Conservation (phyloP, 78 protist genomes). For the Tieghemostelium lacteum region DNA sequence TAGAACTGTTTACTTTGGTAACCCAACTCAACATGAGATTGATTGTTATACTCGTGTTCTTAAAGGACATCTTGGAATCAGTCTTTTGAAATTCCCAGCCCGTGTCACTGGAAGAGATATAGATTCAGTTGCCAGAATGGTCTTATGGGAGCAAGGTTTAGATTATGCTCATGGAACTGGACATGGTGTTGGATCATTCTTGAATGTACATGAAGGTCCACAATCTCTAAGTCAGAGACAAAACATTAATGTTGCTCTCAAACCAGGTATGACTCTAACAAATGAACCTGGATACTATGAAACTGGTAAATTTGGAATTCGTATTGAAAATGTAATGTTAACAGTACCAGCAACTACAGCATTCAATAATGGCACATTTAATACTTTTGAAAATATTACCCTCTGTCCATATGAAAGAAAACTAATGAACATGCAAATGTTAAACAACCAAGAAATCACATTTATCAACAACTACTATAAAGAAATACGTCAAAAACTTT, state of each 20-base stretch:
- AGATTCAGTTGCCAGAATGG: conserved; percentile 84
- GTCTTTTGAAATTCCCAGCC: conserved; percentile 85
- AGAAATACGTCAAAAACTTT: conserved; percentile 22
- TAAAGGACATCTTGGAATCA: conserved; percentile 91
- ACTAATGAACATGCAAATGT: conserved; percentile 77
- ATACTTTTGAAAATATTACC: conserved; percentile 86
- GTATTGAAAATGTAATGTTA: conserved; percentile 91
- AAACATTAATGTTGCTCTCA: conserved; percentile 34
- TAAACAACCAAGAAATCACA: conserved; percentile 57
- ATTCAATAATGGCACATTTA: conserved; percentile 69
- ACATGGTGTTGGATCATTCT: conserved; percentile 97
- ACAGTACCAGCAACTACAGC: conserved; percentile 8
- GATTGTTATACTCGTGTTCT: conserved; percentile 92
- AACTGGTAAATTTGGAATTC: conserved; percentile 93
- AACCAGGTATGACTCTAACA: conserved; percentile 82
- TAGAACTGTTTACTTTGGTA: conserved; percentile 92
- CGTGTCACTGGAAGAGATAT: conserved; percentile 48
- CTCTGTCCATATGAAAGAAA: conserved; percentile 77
- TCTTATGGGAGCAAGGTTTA: conserved; percentile 90
- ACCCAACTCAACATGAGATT: conserved; percentile 83
- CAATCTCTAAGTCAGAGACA: conserved; percentile 55
- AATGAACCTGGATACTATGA: conserved; percentile 95
- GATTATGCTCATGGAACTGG: conserved; percentile 97
- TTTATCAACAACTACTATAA: conserved; percentile 89
- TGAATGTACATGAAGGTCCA: conserved; percentile 97